Evolutionary conservation across 768 basidiomycete species (phyloP).

Genomic region (Podaxis sp.): DNA sequence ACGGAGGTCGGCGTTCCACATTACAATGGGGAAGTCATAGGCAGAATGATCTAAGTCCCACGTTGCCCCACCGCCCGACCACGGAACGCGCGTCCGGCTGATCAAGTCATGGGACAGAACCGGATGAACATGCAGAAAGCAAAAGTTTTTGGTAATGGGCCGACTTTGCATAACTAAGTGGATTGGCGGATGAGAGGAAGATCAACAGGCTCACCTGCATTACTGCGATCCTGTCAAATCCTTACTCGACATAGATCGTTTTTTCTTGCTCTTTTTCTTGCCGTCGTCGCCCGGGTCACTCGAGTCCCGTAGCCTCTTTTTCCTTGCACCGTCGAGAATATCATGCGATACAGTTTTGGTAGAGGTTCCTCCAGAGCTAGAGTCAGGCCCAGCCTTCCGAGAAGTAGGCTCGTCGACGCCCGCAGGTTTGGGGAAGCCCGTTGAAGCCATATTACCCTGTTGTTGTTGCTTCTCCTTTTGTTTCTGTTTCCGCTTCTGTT

Average conservation of each 20-base stretch:
- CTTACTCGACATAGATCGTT: slow-evolving; percentile 19
- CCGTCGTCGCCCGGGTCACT: slow-evolving; percentile 17
- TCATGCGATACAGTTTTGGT: slow-evolving; percentile 7
- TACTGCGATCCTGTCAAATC: not conserved
- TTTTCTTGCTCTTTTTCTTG: slow-evolving; percentile 32
- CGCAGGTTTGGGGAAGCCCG: slow-evolving; percentile 49
- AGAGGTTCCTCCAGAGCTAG: not conserved
- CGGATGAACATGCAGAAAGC: too few relatives aligned
- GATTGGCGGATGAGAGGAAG: not conserved
- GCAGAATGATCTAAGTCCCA: too few relatives aligned
- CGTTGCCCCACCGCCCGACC: too few relatives aligned
- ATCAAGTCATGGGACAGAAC: too few relatives aligned
- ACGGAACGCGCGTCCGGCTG: too few relatives aligned
- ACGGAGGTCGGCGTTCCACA: too few relatives aligned
- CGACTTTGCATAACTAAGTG: not conserved
- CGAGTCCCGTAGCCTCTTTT: slow-evolving; percentile 22
- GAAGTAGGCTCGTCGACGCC: slow-evolving; percentile 47
- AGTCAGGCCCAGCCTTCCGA: slow-evolving; percentile 6
- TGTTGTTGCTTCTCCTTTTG: not conserved
- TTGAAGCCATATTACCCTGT: slow-evolving; percentile 11
- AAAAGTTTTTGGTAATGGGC: too few relatives aligned
- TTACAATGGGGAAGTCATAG: too few relatives aligned
- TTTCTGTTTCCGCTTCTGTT: not conserved
- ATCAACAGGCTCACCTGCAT: not conserved
- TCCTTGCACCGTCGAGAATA: slow-evolving; percentile 24